A percentile compares a stretch with the other conserved stretches of the same genome.
Conservation (phyloP, 306 rosid species). For the Benincasa hispida region DNA sequence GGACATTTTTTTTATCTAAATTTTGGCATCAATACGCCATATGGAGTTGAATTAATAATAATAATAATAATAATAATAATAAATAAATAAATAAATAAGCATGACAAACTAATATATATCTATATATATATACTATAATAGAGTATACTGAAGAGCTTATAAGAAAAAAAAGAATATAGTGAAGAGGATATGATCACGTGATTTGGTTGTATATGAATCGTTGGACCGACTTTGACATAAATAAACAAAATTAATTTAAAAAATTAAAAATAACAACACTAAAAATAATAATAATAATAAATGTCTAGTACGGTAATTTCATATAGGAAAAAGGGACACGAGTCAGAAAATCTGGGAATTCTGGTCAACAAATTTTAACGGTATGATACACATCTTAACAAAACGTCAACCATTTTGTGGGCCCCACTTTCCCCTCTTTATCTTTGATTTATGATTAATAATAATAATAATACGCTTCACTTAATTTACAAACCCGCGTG, state of each 20-base stretch:
- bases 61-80: too few relatives aligned
- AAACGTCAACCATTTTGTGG: conserved; percentile 19
- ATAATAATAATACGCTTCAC: neutral
- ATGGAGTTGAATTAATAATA: too few relatives aligned
- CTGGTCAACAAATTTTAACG: conserved; percentile 23
- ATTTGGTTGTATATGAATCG: neutral
- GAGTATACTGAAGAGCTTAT: too few relatives aligned
- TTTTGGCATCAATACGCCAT: too few relatives aligned
- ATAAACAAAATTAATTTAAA: neutral
- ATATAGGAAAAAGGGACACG: neutral
- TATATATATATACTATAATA: too few relatives aligned
- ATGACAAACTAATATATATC: too few relatives aligned
- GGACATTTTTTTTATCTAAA: too few relatives aligned
- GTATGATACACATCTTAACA: conserved; percentile 9
- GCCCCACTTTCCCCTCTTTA: neutral
- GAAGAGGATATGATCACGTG: neutral
- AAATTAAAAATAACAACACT: too few relatives aligned
- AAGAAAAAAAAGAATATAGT: too few relatives aligned
- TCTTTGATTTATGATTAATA: neutral
- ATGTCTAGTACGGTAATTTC: neutral
- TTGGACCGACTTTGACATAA: neutral
- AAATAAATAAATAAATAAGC: too few relatives aligned
- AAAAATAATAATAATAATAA: neutral
- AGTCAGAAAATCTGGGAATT: conserved; percentile 1
- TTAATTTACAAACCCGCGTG: neutral